Evolutionary conservation across 805 yeast genomes (phyloP), one percentile per base, ranked within the genome.

Genomic region (Wickerhamiella alocasiicola): DNA sequence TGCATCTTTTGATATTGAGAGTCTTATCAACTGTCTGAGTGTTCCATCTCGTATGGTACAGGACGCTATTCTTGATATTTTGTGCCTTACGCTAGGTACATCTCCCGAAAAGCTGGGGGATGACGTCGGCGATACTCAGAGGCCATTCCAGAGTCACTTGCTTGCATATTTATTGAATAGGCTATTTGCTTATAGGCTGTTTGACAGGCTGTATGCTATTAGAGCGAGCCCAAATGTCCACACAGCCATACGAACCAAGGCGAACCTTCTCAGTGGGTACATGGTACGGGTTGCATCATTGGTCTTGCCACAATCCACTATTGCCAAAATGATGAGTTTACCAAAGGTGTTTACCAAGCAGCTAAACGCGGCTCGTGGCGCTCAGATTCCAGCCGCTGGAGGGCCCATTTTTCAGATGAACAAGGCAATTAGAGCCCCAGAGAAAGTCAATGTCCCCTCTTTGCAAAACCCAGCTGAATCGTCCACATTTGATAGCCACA

Each of bases 51-150:
- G 73, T 1, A 56, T 66, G 1, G 45, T 60, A 18, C 71, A 82
- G 30, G 76, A 72, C 26, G 71, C 75, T 21, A 55, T 87, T 13
- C 61, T 88, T 48, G 93, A 83, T 51, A 65, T 85, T 2, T 65
- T 87, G 30, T 67, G 77, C 32, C 87, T 81, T 51, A 61, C 80
- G 3, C 62, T 91, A 32, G 61, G 77, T n/a, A 30, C 35, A 16
- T 16, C 43, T 72, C 82, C 11, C 66, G 66, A 51, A 64, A 27
- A 23, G 19, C 18, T 74, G 71, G 13, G 53, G 63, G 18, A 55
- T 73, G 21, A 51, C 26, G 37, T 19, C 44, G 49, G 36, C 33
- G 52, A 9, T 44, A 48, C 34, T 35, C 19, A 28, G 3, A 24
- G 13, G n/a, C 24, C 24, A 1, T 36, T 49, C 24, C 30, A 71